Evolutionary conservation across 192 early-diverging fungal genomes (phyloP).

Genomic region (Coemansia sp.): DNA sequence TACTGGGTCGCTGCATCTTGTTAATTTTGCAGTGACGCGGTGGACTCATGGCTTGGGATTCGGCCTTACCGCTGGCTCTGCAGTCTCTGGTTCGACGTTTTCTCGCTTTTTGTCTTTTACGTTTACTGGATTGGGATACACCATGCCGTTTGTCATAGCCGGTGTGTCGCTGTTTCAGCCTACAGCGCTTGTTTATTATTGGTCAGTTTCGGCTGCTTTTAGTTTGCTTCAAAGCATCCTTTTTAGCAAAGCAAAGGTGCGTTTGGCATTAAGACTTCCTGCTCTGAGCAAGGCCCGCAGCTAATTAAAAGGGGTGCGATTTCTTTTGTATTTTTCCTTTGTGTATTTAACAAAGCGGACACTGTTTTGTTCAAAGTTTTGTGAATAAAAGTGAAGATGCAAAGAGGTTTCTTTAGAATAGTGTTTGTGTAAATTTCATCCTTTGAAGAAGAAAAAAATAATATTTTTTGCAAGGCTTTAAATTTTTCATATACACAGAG

Average conservation of each 20-base stretch:
- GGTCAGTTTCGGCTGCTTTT: constrained; percentile 29
- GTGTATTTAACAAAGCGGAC: too few species aligned
- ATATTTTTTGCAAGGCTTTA: too few species aligned
- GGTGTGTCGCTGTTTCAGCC: constrained; percentile 15
- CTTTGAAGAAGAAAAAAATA: too few species aligned
- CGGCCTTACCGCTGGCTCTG: not conserved
- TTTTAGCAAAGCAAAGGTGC: constrained; percentile 20
- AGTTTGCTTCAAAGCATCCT: constrained; percentile 22
- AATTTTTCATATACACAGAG: too few species aligned
- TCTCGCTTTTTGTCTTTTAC: not conserved
- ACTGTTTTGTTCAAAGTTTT: too few species aligned
- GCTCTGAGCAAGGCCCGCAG: not conserved
- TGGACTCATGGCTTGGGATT: not conserved
- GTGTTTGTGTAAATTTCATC: too few species aligned
- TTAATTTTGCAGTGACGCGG: constrained; percentile 18
- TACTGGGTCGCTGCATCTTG: constrained; percentile 9
- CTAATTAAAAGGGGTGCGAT: not conserved
- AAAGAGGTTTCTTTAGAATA: too few species aligned
- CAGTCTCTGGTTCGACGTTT: not conserved
- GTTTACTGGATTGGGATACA: not conserved
- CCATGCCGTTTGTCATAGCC: constrained; percentile 7
- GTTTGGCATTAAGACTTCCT: constrained; percentile 6
- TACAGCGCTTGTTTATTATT: constrained; percentile 32
- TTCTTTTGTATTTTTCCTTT: not conserved
- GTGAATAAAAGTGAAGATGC: too few species aligned